Evolutionary conservation across 2,329 filamentous ascomycete genomes (phyloP).

Genomic region (Rhexocercosporidium sp.): DNA sequence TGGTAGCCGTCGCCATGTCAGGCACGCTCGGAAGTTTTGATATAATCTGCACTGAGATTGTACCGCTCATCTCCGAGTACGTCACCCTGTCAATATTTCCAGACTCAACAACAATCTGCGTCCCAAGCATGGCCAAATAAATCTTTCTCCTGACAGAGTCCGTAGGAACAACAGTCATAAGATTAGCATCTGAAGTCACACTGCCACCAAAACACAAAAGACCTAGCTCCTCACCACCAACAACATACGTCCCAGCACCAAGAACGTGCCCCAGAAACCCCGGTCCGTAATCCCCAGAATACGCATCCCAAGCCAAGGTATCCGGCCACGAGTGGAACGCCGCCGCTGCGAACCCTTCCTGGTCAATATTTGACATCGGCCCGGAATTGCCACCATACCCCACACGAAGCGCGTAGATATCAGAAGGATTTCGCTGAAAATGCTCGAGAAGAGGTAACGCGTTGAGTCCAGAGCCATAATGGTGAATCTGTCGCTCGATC

Average conservation of each 20-base stretch:
- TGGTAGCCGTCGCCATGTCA: conserved; percentile 2
- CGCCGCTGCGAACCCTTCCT: conserved; percentile 58
- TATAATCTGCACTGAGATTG: conserved; percentile 13
- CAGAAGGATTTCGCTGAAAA: conserved; percentile 52
- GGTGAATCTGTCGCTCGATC: conserved; percentile 59
- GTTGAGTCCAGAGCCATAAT: conserved; percentile 65
- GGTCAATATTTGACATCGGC: conserved; percentile 59
- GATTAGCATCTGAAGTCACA: neutral
- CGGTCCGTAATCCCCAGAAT: conserved; percentile 62
- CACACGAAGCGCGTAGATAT: conserved; percentile 57
- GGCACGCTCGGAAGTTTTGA: conserved; percentile 15
- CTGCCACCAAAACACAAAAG: conserved; percentile 56
- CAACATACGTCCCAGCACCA: conserved; percentile 56
- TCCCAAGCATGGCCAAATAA: conserved; percentile 53
- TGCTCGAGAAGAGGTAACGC: conserved; percentile 57
- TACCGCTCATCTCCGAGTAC: conserved; percentile 36
- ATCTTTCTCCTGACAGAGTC: conserved; percentile 54
- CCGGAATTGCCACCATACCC: conserved; percentile 60
- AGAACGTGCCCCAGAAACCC: conserved; percentile 58
- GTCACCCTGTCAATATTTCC: conserved; percentile 49
- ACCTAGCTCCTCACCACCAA: conserved; percentile 50
- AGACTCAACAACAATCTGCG: conserved; percentile 50
- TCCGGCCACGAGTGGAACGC: conserved; percentile 64
- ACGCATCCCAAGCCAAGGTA: conserved; percentile 60
- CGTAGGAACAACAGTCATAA: conserved; percentile 46